Evolutionary conservation across 495 filamentous ascomycete species (phyloP), one percentile per base, ranked within the genome.

Genomic region (Hyaloscypha bicolor): DNA sequence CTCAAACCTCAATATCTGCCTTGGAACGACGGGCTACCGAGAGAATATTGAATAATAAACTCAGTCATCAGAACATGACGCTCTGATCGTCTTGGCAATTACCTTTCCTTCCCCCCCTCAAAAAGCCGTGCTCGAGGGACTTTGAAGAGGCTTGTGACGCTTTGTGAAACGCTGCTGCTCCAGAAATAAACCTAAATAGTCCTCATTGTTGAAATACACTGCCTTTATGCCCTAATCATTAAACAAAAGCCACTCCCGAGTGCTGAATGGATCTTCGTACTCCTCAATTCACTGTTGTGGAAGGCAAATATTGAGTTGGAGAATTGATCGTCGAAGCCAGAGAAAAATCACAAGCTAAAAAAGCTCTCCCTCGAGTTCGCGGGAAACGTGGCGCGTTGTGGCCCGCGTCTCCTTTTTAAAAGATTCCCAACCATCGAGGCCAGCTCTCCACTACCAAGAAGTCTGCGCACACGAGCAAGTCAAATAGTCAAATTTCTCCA

Each of bases 1-100:
- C 90, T 76, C 55, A 58, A 35, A 37, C 21, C 31, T 66, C 52
- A 64, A 37, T 74, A 65, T 74, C 62, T 74, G 72, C 72, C 72
- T 69, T 51, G 32, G 64, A 60, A 70, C 51, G 70, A 72, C 70
- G 68, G 70, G 64, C 68, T 75, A 75, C 73, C 73, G 71, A 73
- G 73, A 75, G 59, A 39, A 73, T 69, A 75, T 73, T 61, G 71
- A 67, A 70, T 57, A 74, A 74, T 70, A 68, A 39, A 72, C 73
- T 73, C 73, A 75, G 73, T 75, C 73, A 75, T 69, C 71, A 75
- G 65, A 72, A 56, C 72, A 64, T 48, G 32, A 65, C 22, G 68
- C 63, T 69, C 66, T 65, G 65, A 58, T 72, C 63, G 72, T 72
- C 72, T 60, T 51, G 72, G 72, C 72, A 74, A 63, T 70, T 52